phyloP scores from a whole-genome alignment of 306 rosid species.

The Luffa aegyptiaca region DNA sequence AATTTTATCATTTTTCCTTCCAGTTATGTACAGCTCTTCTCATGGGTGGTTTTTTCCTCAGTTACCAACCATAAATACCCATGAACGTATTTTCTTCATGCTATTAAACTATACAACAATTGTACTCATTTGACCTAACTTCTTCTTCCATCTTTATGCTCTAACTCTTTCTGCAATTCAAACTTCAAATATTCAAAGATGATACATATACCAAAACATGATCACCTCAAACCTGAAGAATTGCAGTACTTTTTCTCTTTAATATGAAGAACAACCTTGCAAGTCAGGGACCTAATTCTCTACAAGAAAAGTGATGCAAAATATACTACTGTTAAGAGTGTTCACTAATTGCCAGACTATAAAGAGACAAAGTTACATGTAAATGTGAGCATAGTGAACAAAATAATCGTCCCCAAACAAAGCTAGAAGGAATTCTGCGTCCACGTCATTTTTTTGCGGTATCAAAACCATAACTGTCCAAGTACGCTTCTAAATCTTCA shows the following conservation, averaged over 20 bases:
- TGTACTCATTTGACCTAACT: background rate
- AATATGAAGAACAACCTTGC: background rate
- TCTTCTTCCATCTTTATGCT: background rate
- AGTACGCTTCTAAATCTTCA: background rate
- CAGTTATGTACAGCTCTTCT: background rate
- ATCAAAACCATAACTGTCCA: background rate
- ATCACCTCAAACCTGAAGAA: background rate
- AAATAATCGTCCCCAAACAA: background rate
- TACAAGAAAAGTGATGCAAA: background rate
- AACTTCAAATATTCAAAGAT: background rate
- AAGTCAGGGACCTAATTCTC: background rate
- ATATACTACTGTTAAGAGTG: background rate
- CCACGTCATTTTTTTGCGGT: background rate
- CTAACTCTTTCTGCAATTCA: background rate
- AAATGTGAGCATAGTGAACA: background rate
- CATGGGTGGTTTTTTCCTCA: background rate
- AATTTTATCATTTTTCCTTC: background rate
- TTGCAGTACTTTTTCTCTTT: background rate
- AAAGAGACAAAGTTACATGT: background rate
- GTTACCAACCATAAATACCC: background rate
- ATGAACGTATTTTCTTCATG: background rate
- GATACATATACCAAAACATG: background rate
- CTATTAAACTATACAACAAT: background rate
- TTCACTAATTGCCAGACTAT: background rate
- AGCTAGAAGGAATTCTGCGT: background rate